Conservation (phyloP, 306 rosid species). For the Gynostemma pentaphyllum region DNA sequence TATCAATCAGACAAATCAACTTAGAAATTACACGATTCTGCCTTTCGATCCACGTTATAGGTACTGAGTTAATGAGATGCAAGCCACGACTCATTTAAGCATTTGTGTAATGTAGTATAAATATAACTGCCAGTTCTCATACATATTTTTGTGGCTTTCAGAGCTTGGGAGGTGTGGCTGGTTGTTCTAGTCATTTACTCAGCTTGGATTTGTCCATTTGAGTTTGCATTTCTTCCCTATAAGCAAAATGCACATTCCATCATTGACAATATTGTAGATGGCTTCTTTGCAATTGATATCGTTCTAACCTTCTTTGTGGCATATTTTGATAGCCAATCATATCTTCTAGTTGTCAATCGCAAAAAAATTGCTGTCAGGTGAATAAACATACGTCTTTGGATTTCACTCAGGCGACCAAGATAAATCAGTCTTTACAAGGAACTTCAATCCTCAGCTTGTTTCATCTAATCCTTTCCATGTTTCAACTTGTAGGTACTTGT, state of each 20-base stretch:
- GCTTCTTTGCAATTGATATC: slow-evolving; percentile 80
- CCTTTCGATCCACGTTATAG: slow-evolving; percentile 60
- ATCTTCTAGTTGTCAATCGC: slow-evolving; percentile 65
- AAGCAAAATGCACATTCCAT: slow-evolving; percentile 45
- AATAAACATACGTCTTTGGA: background rate
- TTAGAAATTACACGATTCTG: slow-evolving; percentile 45
- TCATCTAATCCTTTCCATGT: too few relatives aligned
- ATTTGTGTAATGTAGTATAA: too few relatives aligned
- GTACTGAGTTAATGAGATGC: slow-evolving; percentile 15
- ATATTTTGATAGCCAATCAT: slow-evolving; percentile 57
- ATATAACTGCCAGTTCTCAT: too few relatives aligned
- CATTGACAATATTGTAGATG: slow-evolving; percentile 66
- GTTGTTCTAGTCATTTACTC: slow-evolving; percentile 74
- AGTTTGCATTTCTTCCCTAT: slow-evolving; percentile 69
- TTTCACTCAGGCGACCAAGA: too few relatives aligned
- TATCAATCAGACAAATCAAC: slow-evolving; percentile 44
- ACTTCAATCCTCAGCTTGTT: too few relatives aligned
- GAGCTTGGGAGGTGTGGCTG: slow-evolving; percentile 83
- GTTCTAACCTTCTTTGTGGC: slow-evolving; percentile 81
- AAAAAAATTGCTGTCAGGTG: slow-evolving; percentile 69
- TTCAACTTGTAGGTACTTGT: slow-evolving; percentile 45
- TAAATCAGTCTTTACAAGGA: too few relatives aligned
- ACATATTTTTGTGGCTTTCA: slow-evolving; percentile 27
- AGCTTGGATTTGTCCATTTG: slow-evolving; percentile 91
- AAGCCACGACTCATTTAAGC: too few relatives aligned